phyloP scores from a whole-genome alignment of 75 land plant genomes.

The Pinus tabuliformis region DNA sequence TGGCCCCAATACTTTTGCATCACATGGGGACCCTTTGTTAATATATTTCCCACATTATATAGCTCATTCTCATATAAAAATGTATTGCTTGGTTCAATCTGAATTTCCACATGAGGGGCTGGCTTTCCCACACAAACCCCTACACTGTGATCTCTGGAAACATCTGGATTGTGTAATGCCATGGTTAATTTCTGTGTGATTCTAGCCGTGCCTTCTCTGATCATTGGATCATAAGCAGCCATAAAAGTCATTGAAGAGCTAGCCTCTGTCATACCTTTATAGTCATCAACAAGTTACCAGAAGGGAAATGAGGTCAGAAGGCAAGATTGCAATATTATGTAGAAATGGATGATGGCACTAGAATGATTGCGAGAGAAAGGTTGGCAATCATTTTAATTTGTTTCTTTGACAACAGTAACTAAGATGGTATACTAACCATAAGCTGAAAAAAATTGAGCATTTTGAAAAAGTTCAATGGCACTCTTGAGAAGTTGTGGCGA shows the following conservation, averaged over 20 bases:
- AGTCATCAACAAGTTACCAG: neutral
- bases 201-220: neutral
- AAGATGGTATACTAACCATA: conserved; percentile 50
- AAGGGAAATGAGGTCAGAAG: neutral
- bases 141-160: neutral
- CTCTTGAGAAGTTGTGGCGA: conserved; percentile 45
- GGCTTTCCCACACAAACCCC: conserved; percentile 87
- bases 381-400: neutral
- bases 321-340: neutral
- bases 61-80: neutral
- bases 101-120: conserved; percentile 85
- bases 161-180: neutral
- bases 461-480: conserved; percentile 60
- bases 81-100: conserved; percentile 10
- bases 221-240: conserved; percentile 40
- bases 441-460: conserved; percentile 75
- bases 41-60: conserved; percentile 49
- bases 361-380: neutral
- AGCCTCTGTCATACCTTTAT: conserved; percentile 88
- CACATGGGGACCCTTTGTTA: conserved; percentile 86
- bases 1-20: conserved; percentile 85
- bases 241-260: conserved; percentile 84
- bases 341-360: neutral
- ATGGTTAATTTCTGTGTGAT: neutral
- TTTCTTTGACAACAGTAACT: neutral